These are phyloP conservation scores for Naganishia albida DNA, from an alignment of 1,284 basidiomycete genomes.

Conservation along the genomic window DNA sequence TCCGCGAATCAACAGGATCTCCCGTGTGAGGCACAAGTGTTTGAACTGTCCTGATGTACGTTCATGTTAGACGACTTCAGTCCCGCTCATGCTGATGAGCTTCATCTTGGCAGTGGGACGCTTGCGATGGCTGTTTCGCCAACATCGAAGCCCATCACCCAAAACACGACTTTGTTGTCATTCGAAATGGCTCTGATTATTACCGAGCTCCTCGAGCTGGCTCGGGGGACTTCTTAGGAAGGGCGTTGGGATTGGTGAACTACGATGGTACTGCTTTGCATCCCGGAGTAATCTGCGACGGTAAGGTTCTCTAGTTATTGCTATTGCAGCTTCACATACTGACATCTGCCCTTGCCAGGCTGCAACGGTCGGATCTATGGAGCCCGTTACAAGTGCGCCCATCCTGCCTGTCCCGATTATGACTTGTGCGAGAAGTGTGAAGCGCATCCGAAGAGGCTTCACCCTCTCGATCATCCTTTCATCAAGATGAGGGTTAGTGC, in stretches of 20 bases:
- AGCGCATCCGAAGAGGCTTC: conserved; percentile 72
- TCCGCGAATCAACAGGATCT: conserved; percentile 39
- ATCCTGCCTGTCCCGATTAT: conserved; percentile 75
- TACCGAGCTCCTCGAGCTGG: conserved; percentile 57
- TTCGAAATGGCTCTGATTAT: conserved; percentile 45
- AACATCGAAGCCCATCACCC: conserved; percentile 71
- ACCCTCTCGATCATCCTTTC: conserved; percentile 72
- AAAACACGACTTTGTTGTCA: conserved; percentile 70
- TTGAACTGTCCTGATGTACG: conserved; percentile 51
- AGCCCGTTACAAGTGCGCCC: conserved; percentile 68
- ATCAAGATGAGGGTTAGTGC: conserved; percentile 66
- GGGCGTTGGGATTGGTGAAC: conserved; percentile 6
- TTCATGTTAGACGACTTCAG: neutral
- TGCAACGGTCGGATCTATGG: conserved; percentile 47
- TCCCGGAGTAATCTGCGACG: conserved; percentile 48
- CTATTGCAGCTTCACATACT: neutral
- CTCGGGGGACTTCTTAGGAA: neutral
- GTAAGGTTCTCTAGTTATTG: conserved; percentile 29
- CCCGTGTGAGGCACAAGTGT: conserved; percentile 53
- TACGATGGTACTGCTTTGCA: conserved; percentile 37
- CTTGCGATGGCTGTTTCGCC: conserved; percentile 69
- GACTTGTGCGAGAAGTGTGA: conserved; percentile 82
- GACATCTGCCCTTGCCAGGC: conserved; percentile 25
- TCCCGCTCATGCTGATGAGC: neutral
- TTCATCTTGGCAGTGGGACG: conserved; percentile 48